Percentiles rank a stretch among this genome's conserved stretches.
These are phyloP conservation scores for Plasmodium billcollinsi DNA, from an alignment of 169 alveolate species.

Conservation along the genomic window DNA sequence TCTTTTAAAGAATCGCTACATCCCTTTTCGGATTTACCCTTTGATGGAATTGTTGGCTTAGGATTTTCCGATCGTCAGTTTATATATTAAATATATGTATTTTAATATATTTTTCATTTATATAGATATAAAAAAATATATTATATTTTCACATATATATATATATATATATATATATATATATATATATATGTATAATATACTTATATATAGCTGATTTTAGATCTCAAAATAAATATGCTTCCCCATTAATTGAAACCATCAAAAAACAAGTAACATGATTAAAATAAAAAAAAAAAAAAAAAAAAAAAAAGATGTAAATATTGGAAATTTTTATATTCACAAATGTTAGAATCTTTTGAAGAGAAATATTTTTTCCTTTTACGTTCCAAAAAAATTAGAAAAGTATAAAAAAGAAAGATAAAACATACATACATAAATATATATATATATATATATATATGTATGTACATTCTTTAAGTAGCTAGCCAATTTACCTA, in stretches of 20 bases:
- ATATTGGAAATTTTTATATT: neutral
- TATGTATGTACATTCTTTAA: neutral
- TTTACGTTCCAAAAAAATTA: constrained; percentile 79
- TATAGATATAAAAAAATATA: neutral
- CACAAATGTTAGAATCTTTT: constrained; percentile 77
- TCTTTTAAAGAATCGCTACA: constrained; percentile 84
- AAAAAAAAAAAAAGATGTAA: neutral
- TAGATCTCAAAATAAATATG: constrained; percentile 41
- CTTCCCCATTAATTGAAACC: constrained; percentile 84
- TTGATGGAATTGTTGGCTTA: constrained; percentile 95
- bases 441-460: neutral
- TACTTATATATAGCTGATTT: constrained; percentile 35
- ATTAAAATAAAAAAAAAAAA: neutral
- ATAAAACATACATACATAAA: neutral
- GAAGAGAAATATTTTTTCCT: constrained; percentile 89
- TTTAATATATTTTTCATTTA: neutral
- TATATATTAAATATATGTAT: constrained; percentile 3
- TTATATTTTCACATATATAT: neutral
- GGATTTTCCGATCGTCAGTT: constrained; percentile 91
- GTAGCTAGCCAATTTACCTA: no score
- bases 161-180: no score
- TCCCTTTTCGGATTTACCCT: constrained; percentile 93
- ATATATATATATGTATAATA: no score
- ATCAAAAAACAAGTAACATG: constrained; percentile 80
- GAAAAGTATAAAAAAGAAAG: constrained; percentile 11